phyloP scores from a whole-genome alignment of 768 basidiomycete species.

The Mycena galopus region DNA sequence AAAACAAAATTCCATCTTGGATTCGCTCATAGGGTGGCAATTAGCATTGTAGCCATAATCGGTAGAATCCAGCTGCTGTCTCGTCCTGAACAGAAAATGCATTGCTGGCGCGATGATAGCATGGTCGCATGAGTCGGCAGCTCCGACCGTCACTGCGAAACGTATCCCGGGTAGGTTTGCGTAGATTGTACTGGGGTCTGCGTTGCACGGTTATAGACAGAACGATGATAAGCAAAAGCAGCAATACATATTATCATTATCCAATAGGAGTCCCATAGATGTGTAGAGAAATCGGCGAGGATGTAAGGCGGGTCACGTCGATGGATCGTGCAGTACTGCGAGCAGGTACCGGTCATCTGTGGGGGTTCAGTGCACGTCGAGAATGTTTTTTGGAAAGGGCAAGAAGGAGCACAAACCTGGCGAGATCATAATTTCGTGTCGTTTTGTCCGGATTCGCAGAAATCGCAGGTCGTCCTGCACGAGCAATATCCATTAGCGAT shows the following conservation, averaged over 20 bases:
- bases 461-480: slow-evolving; percentile 87
- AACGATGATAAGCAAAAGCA: slow-evolving; percentile 13
- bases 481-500: neutral
- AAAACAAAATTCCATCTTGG: no score
- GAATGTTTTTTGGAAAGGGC: no score
- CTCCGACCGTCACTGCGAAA: no score
- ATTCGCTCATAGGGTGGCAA: no score
- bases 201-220: slow-evolving; percentile 10
- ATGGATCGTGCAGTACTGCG: slow-evolving; percentile 86
- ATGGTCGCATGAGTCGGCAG: no score
- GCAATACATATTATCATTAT: slow-evolving; percentile 28
- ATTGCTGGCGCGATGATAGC: no score
- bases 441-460: slow-evolving; percentile 90
- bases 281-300: slow-evolving; percentile 22
- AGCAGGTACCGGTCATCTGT: slow-evolving; percentile 85
- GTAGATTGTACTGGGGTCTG: neutral
- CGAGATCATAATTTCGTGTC: slow-evolving; percentile 95
- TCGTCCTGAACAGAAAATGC: no score
- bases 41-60: no score
- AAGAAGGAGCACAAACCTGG: slow-evolving; percentile 81
- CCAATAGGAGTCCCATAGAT: slow-evolving; percentile 33
- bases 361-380: neutral
- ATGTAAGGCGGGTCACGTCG: slow-evolving; percentile 50
- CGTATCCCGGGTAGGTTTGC: no score
- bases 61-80: no score